Evolutionary conservation across 2,329 filamentous ascomycete species (phyloP), one percentile per base, ranked within the genome.

Genomic region (Cytospora mali): DNA sequence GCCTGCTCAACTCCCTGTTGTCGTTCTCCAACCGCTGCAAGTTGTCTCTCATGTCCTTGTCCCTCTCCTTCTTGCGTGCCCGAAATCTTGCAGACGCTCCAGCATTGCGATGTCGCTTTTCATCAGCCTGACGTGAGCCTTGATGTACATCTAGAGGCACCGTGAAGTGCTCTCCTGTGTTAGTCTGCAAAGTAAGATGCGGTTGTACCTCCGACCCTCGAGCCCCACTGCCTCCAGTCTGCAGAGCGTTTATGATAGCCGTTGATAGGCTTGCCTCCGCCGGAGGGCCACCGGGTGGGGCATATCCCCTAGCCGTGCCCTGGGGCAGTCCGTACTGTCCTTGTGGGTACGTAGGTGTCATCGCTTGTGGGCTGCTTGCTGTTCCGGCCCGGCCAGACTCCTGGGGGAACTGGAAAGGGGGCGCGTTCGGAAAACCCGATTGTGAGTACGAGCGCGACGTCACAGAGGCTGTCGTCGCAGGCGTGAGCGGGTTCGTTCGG

Each of bases 21-120:
- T 89, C 84, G 58, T 84, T 81, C 71, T 92, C 88, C 59, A 94
- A 79, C 68, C 87, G 85, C 56, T 89, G 81, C 66, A 94, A 87
- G 55, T 84, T 88, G 60, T 83, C 81, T 18, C 85, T 85, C 62
- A 88, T 89, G 73, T 92, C 89, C 69, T 85, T 85, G 73, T 94
- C 91, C 73, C 90, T 88, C 71, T 93, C 91, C 76, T 96, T 96
- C 71, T 92, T 88, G 64, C 93, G 84, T 71, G 88, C 86, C 61
- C 92, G 85, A 68, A 96, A 95, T 64, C 92, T 84, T 54, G 91
- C 91, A 62, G 92, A 96, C 6, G 92, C 92, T 54, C 90, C 90
- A 48, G 92, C 92, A 71, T 96, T 96, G 57, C 92, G 85, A 73
- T 90, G 88, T 61, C 92, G 83, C 76, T 95, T 96, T 74, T 96